Conservation (phyloP, 2,329 filamentous ascomycete genomes). For the Drechslerella coelobrocha region DNA sequence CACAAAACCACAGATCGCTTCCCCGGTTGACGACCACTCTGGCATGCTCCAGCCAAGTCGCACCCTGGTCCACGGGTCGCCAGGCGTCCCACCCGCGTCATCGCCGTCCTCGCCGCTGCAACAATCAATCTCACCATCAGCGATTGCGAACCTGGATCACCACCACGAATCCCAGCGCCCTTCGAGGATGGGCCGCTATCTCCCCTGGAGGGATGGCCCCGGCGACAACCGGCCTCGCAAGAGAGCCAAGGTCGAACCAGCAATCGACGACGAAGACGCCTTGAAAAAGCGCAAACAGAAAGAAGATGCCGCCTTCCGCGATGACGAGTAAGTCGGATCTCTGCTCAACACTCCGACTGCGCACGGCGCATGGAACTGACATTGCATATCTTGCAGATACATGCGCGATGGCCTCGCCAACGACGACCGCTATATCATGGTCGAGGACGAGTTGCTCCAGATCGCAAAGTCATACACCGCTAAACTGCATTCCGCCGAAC, state of each 20-base stretch:
- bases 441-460: constrained; percentile 78
- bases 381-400: constrained; percentile 21
- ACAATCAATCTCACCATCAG: background rate
- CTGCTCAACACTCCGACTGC: background rate
- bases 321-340: constrained; percentile 27
- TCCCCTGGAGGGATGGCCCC: constrained; percentile 45
- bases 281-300: background rate
- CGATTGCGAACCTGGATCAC: constrained; percentile 20
- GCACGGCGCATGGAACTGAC: background rate
- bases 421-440: constrained; percentile 79
- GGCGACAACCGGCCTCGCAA: constrained; percentile 23
- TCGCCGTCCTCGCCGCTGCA: background rate
- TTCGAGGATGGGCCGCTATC: constrained; percentile 39
- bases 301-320: constrained; percentile 15
- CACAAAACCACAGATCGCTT: constrained; percentile 5
- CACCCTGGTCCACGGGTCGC: too few species aligned
- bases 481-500: constrained; percentile 79
- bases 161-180: constrained; percentile 11
- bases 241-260: constrained; percentile 9
- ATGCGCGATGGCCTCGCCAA: constrained; percentile 38
- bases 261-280: background rate
- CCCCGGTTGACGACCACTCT: constrained; percentile 1
- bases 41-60: background rate
- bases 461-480: constrained; percentile 73
- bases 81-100: background rate